These are phyloP conservation scores for Amylostereum areolatum DNA, from an alignment of 1,284 basidiomycete genomes.

Conservation along the genomic window DNA sequence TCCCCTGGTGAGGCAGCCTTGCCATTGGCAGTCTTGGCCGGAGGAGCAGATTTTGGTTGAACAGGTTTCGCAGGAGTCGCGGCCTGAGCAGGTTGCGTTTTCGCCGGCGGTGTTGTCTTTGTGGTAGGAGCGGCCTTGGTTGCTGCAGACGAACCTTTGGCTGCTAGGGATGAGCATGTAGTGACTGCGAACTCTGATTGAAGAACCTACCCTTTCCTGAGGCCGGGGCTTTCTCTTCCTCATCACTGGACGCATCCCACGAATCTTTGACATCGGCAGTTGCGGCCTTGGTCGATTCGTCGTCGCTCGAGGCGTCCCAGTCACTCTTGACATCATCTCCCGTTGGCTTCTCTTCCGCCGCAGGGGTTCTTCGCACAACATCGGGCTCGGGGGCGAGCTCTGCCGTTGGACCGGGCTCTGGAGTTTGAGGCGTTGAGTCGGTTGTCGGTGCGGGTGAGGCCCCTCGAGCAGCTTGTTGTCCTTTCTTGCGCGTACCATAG, in stretches of 20 bases:
- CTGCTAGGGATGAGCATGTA: conserved; percentile 5
- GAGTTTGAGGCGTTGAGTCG: conserved; percentile 27
- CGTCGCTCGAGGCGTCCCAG: conserved; percentile 76
- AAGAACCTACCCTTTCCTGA: conserved; percentile 4
- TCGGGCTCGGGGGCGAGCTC: conserved; percentile 18
- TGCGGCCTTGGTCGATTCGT: conserved; percentile 31
- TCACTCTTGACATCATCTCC: conserved; percentile 61
- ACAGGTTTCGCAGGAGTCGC: too few species aligned
- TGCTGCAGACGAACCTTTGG: conserved; percentile 8
- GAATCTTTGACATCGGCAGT: conserved; percentile 60
- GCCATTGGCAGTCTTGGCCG: conserved; percentile 11
- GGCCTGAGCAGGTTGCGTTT: too few species aligned
- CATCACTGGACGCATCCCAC: conserved; percentile 83
- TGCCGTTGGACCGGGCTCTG: conserved; percentile 25
- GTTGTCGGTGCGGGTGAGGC: conserved; percentile 42
- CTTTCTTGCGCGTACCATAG: conserved; percentile 73
- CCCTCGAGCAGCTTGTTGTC: conserved; percentile 24
- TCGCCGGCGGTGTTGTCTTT: conserved; percentile 20
- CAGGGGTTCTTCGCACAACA: conserved; percentile 15
- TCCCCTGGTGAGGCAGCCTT: conserved; percentile 14
- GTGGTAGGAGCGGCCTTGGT: conserved; percentile 22
- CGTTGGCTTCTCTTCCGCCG: conserved; percentile 14
- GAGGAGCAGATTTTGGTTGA: too few species aligned
- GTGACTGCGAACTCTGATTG: background rate
- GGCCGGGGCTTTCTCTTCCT: conserved; percentile 39